A percentile compares a stretch with the other conserved stretches of the same genome.
These are phyloP conservation scores for Lithohypha guttulata DNA, from an alignment of 2,329 filamentous ascomycete genomes.

Conservation along the genomic window DNA sequence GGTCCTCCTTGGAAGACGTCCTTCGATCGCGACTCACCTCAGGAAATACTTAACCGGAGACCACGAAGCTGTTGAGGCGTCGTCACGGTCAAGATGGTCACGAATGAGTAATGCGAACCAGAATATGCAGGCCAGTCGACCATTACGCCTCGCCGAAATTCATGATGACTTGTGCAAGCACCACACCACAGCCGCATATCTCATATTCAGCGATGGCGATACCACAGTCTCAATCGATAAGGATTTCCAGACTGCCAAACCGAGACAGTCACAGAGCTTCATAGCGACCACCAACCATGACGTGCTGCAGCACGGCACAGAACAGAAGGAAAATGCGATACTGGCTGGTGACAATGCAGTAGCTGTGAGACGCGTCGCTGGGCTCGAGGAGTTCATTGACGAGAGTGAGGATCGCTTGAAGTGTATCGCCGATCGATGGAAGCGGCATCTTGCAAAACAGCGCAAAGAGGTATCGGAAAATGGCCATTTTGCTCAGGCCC, in stretches of 20 bases:
- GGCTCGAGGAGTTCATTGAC: slow-evolving; percentile 18
- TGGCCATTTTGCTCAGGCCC: slow-evolving; percentile 10
- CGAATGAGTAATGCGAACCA: neutral
- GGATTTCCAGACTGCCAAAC: slow-evolving; percentile 38
- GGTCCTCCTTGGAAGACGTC: slow-evolving; percentile 44
- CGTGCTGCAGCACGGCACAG: slow-evolving; percentile 21
- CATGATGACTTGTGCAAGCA: slow-evolving; percentile 24
- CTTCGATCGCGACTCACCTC: slow-evolving; percentile 43
- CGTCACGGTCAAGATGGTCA: neutral
- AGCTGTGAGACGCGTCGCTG: slow-evolving; percentile 11
- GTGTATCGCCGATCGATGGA: slow-evolving; percentile 16
- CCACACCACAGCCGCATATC: slow-evolving; percentile 45
- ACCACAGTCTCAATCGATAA: slow-evolving; percentile 45
- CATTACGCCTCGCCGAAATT: slow-evolving; percentile 14
- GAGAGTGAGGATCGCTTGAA: slow-evolving; percentile 15
- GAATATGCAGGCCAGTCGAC: neutral
- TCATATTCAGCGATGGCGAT: slow-evolving; percentile 43
- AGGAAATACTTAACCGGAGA: slow-evolving; percentile 24
- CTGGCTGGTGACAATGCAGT: slow-evolving; percentile 1
- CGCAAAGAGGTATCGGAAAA: slow-evolving; percentile 3
- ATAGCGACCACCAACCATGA: slow-evolving; percentile 50
- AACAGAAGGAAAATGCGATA: slow-evolving; percentile 16
- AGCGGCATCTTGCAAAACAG: slow-evolving; percentile 10
- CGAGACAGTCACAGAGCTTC: slow-evolving; percentile 40
- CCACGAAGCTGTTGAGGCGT: slow-evolving; percentile 8